phyloP scores from a whole-genome alignment of 345 rosid genomes.

The Lumnitzera racemosa region DNA sequence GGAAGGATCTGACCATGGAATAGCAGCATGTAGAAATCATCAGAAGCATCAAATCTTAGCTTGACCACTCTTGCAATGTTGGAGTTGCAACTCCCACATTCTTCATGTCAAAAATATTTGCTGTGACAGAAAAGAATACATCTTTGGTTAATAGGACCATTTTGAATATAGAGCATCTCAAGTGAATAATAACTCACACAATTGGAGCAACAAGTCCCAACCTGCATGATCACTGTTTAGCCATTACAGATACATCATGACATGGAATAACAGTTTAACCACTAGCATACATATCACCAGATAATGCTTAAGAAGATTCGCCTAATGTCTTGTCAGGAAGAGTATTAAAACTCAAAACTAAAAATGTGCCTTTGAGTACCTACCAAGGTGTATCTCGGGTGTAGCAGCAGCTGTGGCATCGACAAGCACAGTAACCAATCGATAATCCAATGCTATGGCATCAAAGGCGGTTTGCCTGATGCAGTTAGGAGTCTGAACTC shows the following conservation, averaged over 20 bases:
- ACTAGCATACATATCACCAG: too few species aligned
- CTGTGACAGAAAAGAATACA: constrained; percentile 23
- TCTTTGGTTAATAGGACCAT: too few species aligned
- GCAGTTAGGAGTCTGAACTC: constrained; percentile 85
- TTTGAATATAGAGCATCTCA: too few species aligned
- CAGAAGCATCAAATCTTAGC: constrained; percentile 16
- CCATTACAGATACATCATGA: too few species aligned
- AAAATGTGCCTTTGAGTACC: not conserved
- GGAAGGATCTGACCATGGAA: too few species aligned
- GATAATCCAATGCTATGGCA: constrained; percentile 66
- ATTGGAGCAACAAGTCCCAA: too few species aligned
- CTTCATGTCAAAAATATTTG: constrained; percentile 72
- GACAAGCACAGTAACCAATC: constrained; percentile 39
- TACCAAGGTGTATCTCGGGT: constrained; percentile 64
- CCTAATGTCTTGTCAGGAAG: not conserved
- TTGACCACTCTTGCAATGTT: constrained; percentile 58
- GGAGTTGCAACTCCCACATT: constrained; percentile 57
- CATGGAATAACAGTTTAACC: too few species aligned
- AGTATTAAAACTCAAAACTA: not conserved
- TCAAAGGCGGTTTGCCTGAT: constrained; percentile 86
- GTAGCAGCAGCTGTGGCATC: constrained; percentile 96
- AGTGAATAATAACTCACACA: too few species aligned
- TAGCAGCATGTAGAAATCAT: too few species aligned
- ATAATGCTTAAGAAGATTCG: not conserved
- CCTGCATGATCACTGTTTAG: too few species aligned